These are phyloP conservation scores for Phalaenopsis equestris DNA, from an alignment of 106 monocot genomes.

Conservation along the genomic window DNA sequence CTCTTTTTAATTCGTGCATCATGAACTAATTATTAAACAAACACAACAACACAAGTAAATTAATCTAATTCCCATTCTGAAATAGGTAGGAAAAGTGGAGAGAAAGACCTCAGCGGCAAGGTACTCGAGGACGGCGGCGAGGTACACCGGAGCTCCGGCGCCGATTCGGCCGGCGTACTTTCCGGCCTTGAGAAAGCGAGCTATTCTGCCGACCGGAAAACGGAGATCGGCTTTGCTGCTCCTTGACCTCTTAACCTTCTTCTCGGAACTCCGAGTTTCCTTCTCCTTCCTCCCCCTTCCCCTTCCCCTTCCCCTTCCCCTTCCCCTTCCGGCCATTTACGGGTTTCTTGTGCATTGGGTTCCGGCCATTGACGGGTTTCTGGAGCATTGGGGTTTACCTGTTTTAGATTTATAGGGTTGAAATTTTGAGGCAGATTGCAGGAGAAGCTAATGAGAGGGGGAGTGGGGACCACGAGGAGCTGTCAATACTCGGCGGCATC, in stretches of 20 bases:
- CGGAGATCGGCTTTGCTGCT: constrained; percentile 37
- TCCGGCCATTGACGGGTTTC: background rate
- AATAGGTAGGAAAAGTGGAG: background rate
- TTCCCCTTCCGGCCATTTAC: background rate
- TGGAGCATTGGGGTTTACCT: background rate
- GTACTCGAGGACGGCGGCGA: constrained; percentile 48
- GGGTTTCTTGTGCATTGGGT: background rate
- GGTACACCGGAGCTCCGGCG: constrained; percentile 44
- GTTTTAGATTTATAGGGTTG: background rate
- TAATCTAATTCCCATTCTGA: background rate
- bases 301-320: background rate
- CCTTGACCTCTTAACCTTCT: background rate
- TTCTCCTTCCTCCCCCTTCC: background rate
- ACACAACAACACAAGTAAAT: no score
- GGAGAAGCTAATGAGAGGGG: background rate
- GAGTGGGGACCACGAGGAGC: background rate
- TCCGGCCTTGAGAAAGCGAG: constrained; percentile 42
- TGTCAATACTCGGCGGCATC: no score
- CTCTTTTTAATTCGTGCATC: no score
- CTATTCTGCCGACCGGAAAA: constrained; percentile 48
- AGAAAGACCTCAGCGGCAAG: constrained; percentile 40
- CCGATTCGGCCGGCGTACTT: constrained; percentile 44
- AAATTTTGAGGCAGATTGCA: background rate
- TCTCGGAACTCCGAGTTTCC: background rate
- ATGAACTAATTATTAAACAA: no score